These are phyloP conservation scores for Fusarium gaditjirri DNA, from an alignment of 2,329 filamentous ascomycete species.

Conservation along the genomic window DNA sequence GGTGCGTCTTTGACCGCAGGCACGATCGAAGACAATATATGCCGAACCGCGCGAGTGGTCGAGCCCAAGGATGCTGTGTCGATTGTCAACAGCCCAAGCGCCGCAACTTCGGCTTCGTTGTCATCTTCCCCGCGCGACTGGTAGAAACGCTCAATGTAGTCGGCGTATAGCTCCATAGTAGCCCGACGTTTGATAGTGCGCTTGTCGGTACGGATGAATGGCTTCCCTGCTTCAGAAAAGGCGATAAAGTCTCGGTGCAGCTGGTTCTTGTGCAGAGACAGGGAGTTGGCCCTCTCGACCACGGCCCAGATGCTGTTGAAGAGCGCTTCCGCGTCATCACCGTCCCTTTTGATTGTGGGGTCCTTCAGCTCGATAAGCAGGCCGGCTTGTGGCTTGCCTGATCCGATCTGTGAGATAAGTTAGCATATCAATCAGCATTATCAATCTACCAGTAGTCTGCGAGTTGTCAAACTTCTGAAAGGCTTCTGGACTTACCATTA, in stretches of 20 bases:
- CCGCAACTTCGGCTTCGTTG: neutral
- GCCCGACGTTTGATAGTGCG: slow-evolving; percentile 55
- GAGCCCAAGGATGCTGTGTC: neutral
- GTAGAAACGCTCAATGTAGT: slow-evolving; percentile 61
- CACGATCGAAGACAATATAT: neutral
- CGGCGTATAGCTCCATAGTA: slow-evolving; percentile 53
- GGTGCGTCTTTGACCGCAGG: neutral
- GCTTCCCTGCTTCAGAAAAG: slow-evolving; percentile 54
- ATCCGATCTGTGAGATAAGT: neutral
- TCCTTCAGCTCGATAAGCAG: slow-evolving; percentile 46
- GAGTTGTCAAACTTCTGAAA: fast-evolving
- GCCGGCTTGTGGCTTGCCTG: slow-evolving; percentile 43
- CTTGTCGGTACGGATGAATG: slow-evolving; percentile 58
- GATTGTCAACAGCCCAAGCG: neutral
- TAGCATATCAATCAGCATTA: neutral
- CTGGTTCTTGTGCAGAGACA: slow-evolving; percentile 53
- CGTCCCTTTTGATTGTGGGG: slow-evolving; percentile 26
- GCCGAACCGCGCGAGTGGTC: neutral
- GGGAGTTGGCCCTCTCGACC: slow-evolving; percentile 56
- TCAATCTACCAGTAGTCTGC: neutral
- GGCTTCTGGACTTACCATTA: slow-evolving; percentile 11
- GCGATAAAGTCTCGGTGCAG: slow-evolving; percentile 55
- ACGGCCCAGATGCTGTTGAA: slow-evolving; percentile 58
- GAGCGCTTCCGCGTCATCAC: slow-evolving; percentile 23
- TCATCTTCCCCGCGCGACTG: neutral